Evolutionary conservation across 2,329 filamentous ascomycete species (phyloP), one percentile per base, ranked within the genome.

Genomic region (Fusarium sp.): DNA sequence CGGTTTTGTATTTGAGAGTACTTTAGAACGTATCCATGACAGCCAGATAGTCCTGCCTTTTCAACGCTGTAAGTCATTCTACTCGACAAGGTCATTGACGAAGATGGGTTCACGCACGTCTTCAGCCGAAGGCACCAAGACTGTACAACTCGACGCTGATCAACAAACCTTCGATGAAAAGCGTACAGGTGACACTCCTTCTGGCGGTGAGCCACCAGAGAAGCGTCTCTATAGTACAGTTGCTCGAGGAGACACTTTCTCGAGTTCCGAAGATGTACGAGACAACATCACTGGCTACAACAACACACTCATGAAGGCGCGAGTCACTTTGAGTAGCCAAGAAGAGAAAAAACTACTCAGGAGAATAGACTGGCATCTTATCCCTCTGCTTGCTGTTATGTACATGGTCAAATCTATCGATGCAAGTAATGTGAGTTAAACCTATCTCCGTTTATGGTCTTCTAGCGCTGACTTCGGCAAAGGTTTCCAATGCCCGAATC

Each of bases 401-500:
- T 51, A 51, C 13, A 51, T 51, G 47, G 47, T 51, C 17, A 51
- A 51, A 15, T 38, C 47, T 14, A 51, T 51, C 7, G 47, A 51
- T 15, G 47, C 47, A 14, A 36, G 28, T n/a, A 51, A 51, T 15
- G 47, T 22, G 34, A 36, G 34, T 36, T 36, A 17, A 36, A 36
- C 14, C 15, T 36, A 8, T 36, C 28, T 10, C 28, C 28, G 5
- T 36, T 36, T 14, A 36, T 36, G 15, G 34, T 36, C 6, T 17
- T 17, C 15, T 33, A 9, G 34, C 17, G 34, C 34, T 36, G 17
- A 36, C 17, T 15, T 36, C 8, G 17, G 14, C 7, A 15, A 17
- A 53, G 50, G 50, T 45, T 19, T 79, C 80, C 7, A 82, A 82
- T 53, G 80, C 80, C 13, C 75, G 80, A 11, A 82, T 82, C 42